phyloP scores from a whole-genome alignment of 345 rosid species.

The Lumnitzera littorea region DNA sequence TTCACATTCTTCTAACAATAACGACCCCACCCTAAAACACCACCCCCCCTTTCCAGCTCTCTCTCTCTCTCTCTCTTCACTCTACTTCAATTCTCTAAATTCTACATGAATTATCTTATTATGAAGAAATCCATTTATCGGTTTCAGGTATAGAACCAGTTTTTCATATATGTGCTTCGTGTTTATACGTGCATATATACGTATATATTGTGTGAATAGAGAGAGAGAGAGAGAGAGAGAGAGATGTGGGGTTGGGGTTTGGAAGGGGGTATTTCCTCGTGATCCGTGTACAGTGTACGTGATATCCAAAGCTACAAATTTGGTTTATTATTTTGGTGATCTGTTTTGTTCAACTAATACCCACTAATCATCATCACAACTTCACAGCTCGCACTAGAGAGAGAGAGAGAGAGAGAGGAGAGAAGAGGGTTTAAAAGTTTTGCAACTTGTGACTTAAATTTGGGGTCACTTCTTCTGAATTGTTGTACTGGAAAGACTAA shows the following conservation, averaged over 20 bases:
- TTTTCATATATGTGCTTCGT: no score
- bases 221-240: slow-evolving; percentile 3
- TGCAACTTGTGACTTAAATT: not conserved
- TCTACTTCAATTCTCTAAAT: no score
- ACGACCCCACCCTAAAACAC: no score
- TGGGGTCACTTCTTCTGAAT: no score
- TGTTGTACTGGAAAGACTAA: no score
- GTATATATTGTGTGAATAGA: not conserved
- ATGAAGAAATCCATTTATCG: no score
- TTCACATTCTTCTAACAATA: no score
- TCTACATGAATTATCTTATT: no score
- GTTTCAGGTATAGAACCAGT: no score
- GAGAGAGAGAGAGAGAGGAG: slow-evolving; percentile 5
- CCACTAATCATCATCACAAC: slow-evolving; percentile 4
- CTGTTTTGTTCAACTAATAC: slow-evolving; percentile 7
- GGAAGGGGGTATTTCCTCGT: slow-evolving; percentile 6
- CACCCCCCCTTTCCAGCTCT: no score
- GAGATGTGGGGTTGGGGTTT: not conserved
- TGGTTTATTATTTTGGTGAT: slow-evolving; percentile 10
- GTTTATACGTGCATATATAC: not conserved
- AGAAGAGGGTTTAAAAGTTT: not conserved
- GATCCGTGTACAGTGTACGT: slow-evolving; percentile 4
- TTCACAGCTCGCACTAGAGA: not conserved
- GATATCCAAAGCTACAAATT: slow-evolving; percentile 4
- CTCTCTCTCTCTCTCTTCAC: no score